phyloP scores from a whole-genome alignment of 2,329 filamentous ascomycete species.

The Stachybotrys elegans region DNA sequence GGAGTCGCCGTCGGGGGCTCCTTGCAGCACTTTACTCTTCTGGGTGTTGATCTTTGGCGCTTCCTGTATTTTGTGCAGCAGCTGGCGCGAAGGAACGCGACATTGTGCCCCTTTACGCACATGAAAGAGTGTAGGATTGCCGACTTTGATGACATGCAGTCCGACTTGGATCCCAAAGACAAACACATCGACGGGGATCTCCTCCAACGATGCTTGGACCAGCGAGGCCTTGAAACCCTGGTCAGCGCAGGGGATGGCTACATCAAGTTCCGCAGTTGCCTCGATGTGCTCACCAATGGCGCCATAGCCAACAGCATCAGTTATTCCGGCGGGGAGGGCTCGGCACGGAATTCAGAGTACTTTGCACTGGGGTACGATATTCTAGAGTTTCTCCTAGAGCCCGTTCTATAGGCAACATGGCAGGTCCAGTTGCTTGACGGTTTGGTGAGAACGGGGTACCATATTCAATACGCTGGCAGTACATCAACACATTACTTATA shows the following conservation, averaged over 20 bases:
- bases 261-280: slow-evolving; percentile 40
- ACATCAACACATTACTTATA: no score
- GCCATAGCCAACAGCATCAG: slow-evolving; percentile 29
- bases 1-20: slow-evolving; percentile 67
- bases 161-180: slow-evolving; percentile 30
- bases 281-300: slow-evolving; percentile 45
- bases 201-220: slow-evolving; percentile 48
- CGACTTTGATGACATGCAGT: no score
- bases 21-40: slow-evolving; percentile 62
- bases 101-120: slow-evolving; percentile 43
- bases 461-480: no score
- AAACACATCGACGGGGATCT: slow-evolving; percentile 68
- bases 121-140: no score
- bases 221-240: slow-evolving; percentile 38
- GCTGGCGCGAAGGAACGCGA: slow-evolving; percentile 45
- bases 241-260: slow-evolving; percentile 26
- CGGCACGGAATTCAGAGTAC: slow-evolving; percentile 24
- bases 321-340: slow-evolving; percentile 14
- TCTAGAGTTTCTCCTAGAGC: slow-evolving; percentile 47
- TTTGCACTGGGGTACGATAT: slow-evolving; percentile 48
- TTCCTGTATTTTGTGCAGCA: slow-evolving; percentile 72
- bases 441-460: no score
- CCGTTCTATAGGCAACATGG: slow-evolving; percentile 46
- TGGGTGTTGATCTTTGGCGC: slow-evolving; percentile 58
- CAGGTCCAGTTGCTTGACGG: no score